Conservation (phyloP, 2,329 filamentous ascomycete species). For the Leptosphaerulina australis region DNA sequence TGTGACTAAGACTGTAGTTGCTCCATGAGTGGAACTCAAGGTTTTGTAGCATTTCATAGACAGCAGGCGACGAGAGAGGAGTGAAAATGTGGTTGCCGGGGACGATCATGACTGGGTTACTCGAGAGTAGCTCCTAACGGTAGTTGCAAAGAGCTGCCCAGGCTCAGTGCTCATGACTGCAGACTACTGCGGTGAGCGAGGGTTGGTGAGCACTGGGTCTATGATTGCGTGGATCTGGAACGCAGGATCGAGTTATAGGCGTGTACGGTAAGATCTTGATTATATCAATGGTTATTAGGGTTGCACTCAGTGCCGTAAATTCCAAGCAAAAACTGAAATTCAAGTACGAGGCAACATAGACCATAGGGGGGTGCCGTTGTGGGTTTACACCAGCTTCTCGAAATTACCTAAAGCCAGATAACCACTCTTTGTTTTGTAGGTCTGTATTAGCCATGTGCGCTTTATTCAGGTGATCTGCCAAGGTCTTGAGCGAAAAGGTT, state of each 20-base stretch:
- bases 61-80: slow-evolving; percentile 38
- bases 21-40: slow-evolving; percentile 31
- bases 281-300: background rate
- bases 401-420: background rate
- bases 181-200: slow-evolving; percentile 35
- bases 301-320: background rate
- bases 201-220: slow-evolving; percentile 27
- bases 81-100: slow-evolving; percentile 46
- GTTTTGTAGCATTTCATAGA: slow-evolving; percentile 30
- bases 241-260: background rate
- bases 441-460: slow-evolving; percentile 1
- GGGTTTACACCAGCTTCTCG: slow-evolving; percentile 12
- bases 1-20: slow-evolving; percentile 36
- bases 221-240: slow-evolving; percentile 4
- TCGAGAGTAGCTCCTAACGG: slow-evolving; percentile 39
- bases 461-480: background rate
- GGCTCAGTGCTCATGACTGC: slow-evolving; percentile 42
- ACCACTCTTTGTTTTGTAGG: background rate
- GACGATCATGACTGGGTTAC: slow-evolving; percentile 50
- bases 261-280: background rate
- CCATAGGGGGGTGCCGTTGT: slow-evolving; percentile 20
- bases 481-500: background rate
- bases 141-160: slow-evolving; percentile 46
- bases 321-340: slow-evolving; percentile 1
- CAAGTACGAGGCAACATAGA: slow-evolving; percentile 1